Percentiles rank a stretch among this genome's conserved stretches.
phyloP scores from a whole-genome alignment of 306 rosid species.

The Glycine tomentella region DNA sequence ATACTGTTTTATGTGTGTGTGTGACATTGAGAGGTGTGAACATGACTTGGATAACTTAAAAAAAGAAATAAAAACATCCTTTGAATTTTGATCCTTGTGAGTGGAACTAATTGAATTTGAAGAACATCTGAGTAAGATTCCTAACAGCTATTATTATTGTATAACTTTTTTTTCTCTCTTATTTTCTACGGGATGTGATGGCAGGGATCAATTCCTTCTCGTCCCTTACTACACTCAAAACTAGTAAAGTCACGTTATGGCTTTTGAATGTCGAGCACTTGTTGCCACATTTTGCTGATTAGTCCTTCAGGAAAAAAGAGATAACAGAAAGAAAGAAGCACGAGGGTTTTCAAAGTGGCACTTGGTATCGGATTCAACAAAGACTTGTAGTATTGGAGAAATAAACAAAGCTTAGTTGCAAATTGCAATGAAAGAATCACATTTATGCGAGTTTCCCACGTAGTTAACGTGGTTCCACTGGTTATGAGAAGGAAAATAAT shows the following conservation, averaged over 20 bases:
- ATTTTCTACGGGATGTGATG: conserved; percentile 34
- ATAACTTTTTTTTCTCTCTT: background rate
- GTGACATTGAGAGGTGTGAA: background rate
- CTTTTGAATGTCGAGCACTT: background rate
- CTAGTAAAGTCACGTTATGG: conserved; percentile 25
- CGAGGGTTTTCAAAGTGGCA: conserved; percentile 3
- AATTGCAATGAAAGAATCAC: background rate
- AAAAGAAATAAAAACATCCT: background rate
- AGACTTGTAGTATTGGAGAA: conserved; percentile 28
- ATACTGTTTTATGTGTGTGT: background rate
- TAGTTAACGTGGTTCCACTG: conserved; percentile 28
- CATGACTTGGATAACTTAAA: background rate
- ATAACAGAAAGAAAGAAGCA: background rate
- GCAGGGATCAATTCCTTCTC: conserved; percentile 63
- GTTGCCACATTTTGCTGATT: conserved; percentile 2
- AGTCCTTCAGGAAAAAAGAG: background rate
- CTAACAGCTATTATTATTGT: conserved; percentile 11
- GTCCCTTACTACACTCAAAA: conserved; percentile 42
- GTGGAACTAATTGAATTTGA: conserved; percentile 7
- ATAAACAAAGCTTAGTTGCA: conserved; percentile 21
- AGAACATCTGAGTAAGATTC: conserved; percentile 48
- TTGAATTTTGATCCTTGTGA: conserved; percentile 27
- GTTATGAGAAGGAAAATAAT: background rate
- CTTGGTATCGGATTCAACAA: conserved; percentile 48
- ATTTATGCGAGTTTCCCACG: conserved; percentile 28